phyloP scores from a whole-genome alignment of 495 filamentous ascomycete genomes.

The Penicillium coprophilum region DNA sequence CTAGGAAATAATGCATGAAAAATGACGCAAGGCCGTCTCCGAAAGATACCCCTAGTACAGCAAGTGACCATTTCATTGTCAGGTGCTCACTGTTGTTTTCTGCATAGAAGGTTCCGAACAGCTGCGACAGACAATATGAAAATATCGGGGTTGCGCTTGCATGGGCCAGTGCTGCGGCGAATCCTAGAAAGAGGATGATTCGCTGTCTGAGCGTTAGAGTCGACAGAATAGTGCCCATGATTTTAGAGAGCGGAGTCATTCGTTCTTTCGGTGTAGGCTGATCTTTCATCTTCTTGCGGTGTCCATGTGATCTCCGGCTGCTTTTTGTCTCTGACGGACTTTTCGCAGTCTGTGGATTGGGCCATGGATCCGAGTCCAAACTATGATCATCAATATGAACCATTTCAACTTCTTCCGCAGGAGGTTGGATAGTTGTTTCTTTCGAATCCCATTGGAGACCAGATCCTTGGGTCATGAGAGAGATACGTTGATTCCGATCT shows the following conservation, averaged over 20 bases:
- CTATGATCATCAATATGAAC: conserved; percentile 3
- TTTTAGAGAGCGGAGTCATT: conserved; percentile 44
- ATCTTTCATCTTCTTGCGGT: not conserved
- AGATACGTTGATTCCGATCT: not conserved
- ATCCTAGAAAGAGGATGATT: conserved; percentile 58
- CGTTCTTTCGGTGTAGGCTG: conserved; percentile 8
- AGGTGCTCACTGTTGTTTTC: conserved; percentile 38
- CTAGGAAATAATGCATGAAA: conserved; percentile 66
- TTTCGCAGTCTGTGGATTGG: not conserved
- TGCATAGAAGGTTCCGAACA: conserved; percentile 68
- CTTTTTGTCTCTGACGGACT: not conserved
- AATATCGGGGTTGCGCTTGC: conserved; percentile 74
- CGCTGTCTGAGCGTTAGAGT: conserved; percentile 52
- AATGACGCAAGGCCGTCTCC: conserved; percentile 65
- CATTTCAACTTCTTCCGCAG: conserved; percentile 14
- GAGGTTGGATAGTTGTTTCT: not conserved
- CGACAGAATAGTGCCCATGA: conserved; percentile 62
- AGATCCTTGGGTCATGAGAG: not conserved
- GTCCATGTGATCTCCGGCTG: not conserved
- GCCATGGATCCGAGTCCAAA: not conserved
- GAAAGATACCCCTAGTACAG: conserved; percentile 66
- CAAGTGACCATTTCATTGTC: conserved; percentile 65
- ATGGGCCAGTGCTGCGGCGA: conserved; percentile 60
- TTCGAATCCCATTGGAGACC: not conserved
- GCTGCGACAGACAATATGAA: conserved; percentile 71